Base-by-base conservation (phyloP, 345 rosid genomes). In the Orychophragmus violaceus region DNA sequence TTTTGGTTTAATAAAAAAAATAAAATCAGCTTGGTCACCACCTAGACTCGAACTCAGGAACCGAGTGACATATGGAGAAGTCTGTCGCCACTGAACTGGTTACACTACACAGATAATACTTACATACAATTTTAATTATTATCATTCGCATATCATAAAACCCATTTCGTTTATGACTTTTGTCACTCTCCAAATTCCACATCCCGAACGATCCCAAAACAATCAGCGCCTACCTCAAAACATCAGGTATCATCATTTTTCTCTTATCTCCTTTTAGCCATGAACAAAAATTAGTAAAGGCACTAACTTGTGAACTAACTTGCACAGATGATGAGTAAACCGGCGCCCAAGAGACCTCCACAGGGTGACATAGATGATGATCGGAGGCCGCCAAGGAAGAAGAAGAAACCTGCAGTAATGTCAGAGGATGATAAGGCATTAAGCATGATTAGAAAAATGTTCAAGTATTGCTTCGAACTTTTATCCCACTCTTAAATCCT, bases 361-460 rank as follows among this genome's bases (percentile, higher is more conserved):
- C 72, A 81, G 0, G 80, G 50, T 49, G 68, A 70, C 41, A 28
- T 70, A 6, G 56, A 62, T 12, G 81, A 68, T 59, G 84, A 78
- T 62, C 60, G 76, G 32, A 80, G 69, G 16, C 76, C 83, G 10
- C 72, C 75, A 23, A 85, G 76, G 85, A 91, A 81, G 79, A 91
- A 80, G 74, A 85, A 68, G n/a, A n/a, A n/a, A 68, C 83, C 84
- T 16, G 57, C 17, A 19, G 71, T 76, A 68, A 70, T 27, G 16
- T 62, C 74, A 6, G 85, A 84, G 59, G 80, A 59, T 76, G 33
- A 7, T 10, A 5, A 1, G 30, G 87, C 94, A 17, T 49, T 90
- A 14, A 29, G 18, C 51, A 74, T 79, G 72, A 72, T 90, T 57
- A 83, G 95, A 71, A 21, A 70, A 46, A 81, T 90, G 83, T 80